Evolutionary conservation across 345 rosid species (phyloP), one percentile per base, ranked within the genome.

Genomic region (Acer campestre): DNA sequence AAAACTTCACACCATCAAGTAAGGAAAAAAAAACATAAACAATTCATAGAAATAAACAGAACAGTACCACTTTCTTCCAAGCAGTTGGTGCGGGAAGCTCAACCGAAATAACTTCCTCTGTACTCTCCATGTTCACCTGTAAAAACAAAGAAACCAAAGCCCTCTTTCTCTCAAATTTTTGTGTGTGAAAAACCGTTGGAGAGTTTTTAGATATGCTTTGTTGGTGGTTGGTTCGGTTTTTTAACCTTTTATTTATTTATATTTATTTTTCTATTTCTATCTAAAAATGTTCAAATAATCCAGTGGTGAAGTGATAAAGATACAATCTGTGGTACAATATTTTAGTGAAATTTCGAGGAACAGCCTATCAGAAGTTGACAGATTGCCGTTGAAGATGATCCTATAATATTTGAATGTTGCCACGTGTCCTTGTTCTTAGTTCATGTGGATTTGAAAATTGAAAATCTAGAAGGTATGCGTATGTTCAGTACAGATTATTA

Each of bases 71-170:
- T 83, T 92, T 92, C 82, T 89, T 92, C 95, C 95, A 92, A 74
- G 93, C 78, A 85, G 92, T 80, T 79, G 93, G 97, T 70, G 93
- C 92, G 13, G 95, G 88, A 22, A 92, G 91, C 89, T 89, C 93
- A 78, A 92, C 87, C 78, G 89, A 83, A 67, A 87, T 71, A 81
- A 75, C 83, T 77, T 89, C 92, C 78, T 87, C 90, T 61, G 79
- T 85, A 49, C 79, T 78, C 71, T 81, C 89, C 91, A 87, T 86
- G 48, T 78, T 79, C 76, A 70, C 82, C 84, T 80, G 84, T 7
- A 40, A 80, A 29, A 8, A 42, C 20, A 46, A 22, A 46, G 2
- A 74, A 75, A 70, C 61, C 18, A 7, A 22, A 10, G 38, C 20
- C 70, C 22, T 65, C 20, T 44, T 35, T 35, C 56, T 68, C 72